Evolutionary conservation across 106 monocot genomes (phyloP).

Genomic region (Amphibolis antarctica): DNA sequence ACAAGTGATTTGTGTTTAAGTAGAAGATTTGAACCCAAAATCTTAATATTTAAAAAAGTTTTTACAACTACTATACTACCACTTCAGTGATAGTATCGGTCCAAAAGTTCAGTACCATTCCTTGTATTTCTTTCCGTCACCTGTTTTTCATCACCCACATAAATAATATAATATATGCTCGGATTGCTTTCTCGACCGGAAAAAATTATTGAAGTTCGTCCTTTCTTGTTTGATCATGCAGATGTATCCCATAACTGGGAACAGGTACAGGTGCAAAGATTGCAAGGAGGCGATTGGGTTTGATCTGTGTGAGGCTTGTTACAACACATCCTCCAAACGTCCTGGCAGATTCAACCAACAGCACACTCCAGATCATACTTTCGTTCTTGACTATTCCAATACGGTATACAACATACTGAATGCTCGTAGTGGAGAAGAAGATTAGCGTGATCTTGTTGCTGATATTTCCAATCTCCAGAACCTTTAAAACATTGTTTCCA

Average conservation of each 20-base stretch:
- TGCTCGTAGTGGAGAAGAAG: neutral
- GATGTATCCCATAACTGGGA: constrained; percentile 78
- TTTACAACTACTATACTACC: no score
- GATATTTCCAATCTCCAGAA: no score
- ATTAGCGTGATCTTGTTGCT: neutral
- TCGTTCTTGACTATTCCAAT: constrained; percentile 35
- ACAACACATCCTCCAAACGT: constrained; percentile 41
- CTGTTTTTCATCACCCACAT: no score
- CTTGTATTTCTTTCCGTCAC: neutral
- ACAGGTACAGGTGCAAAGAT: constrained; percentile 78
- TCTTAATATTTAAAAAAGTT: no score
- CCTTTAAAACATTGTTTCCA: no score
- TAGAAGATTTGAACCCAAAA: no score
- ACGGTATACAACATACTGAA: constrained; percentile 8
- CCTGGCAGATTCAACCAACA: constrained; percentile 84
- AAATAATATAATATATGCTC: no score
- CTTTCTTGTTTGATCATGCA: constrained; percentile 9
- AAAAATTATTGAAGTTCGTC: neutral
- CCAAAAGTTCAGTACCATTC: no score
- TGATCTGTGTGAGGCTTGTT: constrained; percentile 78
- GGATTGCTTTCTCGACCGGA: neutral
- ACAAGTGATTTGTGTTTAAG: no score
- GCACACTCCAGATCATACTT: constrained; percentile 65
- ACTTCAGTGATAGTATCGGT: no score
- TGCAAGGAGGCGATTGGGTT: constrained; percentile 72